These are phyloP conservation scores for Escovopsis weberi DNA, from an alignment of 2,329 filamentous ascomycete species.

Conservation along the genomic window DNA sequence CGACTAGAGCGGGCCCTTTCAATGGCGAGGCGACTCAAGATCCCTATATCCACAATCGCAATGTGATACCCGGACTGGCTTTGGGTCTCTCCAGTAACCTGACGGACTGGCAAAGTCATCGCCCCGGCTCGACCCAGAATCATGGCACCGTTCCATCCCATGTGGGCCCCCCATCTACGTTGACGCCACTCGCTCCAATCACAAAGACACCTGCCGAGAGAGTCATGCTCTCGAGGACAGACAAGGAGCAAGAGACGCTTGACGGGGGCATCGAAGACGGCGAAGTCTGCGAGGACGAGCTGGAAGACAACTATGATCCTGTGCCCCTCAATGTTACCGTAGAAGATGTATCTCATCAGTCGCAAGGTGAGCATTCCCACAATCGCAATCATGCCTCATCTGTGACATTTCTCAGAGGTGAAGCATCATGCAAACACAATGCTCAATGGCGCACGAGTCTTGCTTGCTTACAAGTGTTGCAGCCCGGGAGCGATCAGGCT, in stretches of 20 bases:
- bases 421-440: background rate
- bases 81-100: conserved; percentile 12
- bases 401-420: conserved; percentile 1
- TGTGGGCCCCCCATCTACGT: no score
- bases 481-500: conserved; percentile 31
- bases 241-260: background rate
- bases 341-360: background rate
- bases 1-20: conserved; percentile 1
- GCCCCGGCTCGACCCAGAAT: background rate
- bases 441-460: no score
- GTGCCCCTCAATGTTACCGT: conserved; percentile 3
- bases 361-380: background rate
- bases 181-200: no score
- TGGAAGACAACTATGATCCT: conserved; percentile 41
- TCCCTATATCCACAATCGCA: conserved; percentile 14
- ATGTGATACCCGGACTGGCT: conserved; percentile 21
- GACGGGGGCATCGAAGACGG: conserved; percentile 46
- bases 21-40: conserved; percentile 6
- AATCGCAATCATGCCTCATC: background rate
- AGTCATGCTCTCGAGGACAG: background rate
- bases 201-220: conserved; percentile 3
- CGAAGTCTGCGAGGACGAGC: conserved; percentile 58
- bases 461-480: no score
- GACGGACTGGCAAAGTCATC: conserved; percentile 3
- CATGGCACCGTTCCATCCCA: background rate